Base-by-base conservation (phyloP, 352 stramenopile species). In the Peronospora destructor region DNA sequence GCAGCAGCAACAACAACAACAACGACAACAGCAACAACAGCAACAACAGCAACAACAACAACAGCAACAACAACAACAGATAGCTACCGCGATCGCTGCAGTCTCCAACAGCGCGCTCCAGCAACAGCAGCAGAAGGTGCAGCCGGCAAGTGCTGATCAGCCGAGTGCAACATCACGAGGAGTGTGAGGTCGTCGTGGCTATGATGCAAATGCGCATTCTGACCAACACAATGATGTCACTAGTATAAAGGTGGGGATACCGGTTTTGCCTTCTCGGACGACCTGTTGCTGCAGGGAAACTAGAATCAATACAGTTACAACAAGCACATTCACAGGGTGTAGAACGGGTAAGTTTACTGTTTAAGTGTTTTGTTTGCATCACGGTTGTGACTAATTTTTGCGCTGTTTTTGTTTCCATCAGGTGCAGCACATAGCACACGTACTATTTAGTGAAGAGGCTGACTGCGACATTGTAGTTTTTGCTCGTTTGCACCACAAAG, bases 1-100 rank as follows among this genome's bases (percentile, higher is more conserved):
- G 14, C 68, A 76, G 34, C 69, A 84, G 40, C 69, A 81, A 12
- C 61, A 73, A 37, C 68, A 76, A 21, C 68, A 76, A 34, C 69
- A 84, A 40, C 61, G 71, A 40, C 68, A 76, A 17, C 68, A 76
- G 30, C 69, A 84, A 40, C 51, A 68, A n/a, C 61, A 73, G 34
- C 68, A 76, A 17, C 68, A 76, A 37, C 69, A 84, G 42, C 39
- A 45, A 21, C n/a, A n/a, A 72, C 61, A 73, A 37, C 68, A 76
- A 17, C 68, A 76, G 17, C 64, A 49, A 72, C 61, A 73, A 40
- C 68, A 76, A 17, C 68, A 76, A 37, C 69, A 84, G 42, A 33
- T 64, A 2, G 68, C 63, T 9, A 69, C 69, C 0, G 72, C 60
- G 0, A 68, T 78, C 23, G 66, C 62, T 21, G 65, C 64, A 12